Percentiles rank a stretch among this genome's conserved stretches.
Conservation (phyloP, 1,139 yeast species). For the Yamadazyma taylorii region DNA sequence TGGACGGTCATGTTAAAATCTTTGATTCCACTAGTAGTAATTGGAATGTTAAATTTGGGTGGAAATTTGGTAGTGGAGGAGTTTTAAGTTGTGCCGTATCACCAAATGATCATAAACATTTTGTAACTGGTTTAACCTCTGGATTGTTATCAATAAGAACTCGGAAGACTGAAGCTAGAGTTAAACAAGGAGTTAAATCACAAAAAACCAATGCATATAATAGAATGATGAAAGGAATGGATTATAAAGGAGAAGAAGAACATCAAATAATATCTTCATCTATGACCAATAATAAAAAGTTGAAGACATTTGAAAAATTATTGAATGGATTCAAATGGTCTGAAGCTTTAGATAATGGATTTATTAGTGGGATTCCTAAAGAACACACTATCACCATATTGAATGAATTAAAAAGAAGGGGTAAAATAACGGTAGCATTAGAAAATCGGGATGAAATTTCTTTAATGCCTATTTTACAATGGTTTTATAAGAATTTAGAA, state of each 20-base stretch:
- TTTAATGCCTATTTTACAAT: slow-evolving; percentile 79
- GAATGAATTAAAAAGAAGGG: slow-evolving; percentile 81
- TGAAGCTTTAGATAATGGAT: slow-evolving; percentile 88
- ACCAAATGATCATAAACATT: slow-evolving; percentile 76
- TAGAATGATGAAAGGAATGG: slow-evolving; percentile 87
- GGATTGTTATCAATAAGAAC: slow-evolving; percentile 90
- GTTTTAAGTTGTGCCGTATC: slow-evolving; percentile 88
- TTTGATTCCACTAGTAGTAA: slow-evolving; percentile 72
- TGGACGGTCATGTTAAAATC: slow-evolving; percentile 96
- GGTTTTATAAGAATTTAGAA: slow-evolving; percentile 76
- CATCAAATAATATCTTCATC: slow-evolving; percentile 65
- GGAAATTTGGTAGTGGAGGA: slow-evolving; percentile 91
- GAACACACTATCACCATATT: slow-evolving; percentile 80
- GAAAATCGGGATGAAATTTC: slow-evolving; percentile 83
- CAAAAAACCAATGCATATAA: slow-evolving; percentile 55
- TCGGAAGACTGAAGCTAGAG: slow-evolving; percentile 66
- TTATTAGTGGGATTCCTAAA: slow-evolving; percentile 71
- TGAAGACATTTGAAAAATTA: slow-evolving; percentile 79
- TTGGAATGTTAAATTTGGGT: slow-evolving; percentile 93
- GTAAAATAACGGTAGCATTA: slow-evolving; percentile 78
- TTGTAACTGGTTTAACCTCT: slow-evolving; percentile 90
- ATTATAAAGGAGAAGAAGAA: slow-evolving; percentile 87
- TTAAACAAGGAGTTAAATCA: slow-evolving; percentile 49
- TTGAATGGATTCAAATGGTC: slow-evolving; percentile 88
- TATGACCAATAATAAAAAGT: slow-evolving; percentile 53